phyloP scores from a whole-genome alignment of 495 filamentous ascomycete genomes.

The Evernia prunastri region DNA sequence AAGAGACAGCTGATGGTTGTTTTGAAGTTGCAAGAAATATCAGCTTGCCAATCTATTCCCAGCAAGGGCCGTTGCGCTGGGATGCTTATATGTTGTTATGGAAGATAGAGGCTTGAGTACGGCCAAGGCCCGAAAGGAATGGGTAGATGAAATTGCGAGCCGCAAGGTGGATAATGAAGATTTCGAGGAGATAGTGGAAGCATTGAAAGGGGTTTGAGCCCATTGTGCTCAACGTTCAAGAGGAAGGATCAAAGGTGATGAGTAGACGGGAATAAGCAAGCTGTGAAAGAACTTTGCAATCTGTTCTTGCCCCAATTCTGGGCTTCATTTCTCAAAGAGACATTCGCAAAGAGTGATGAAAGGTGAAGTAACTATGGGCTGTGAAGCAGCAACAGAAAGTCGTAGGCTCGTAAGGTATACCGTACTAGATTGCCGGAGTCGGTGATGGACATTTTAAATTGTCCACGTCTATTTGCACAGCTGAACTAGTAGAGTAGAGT shows the following conservation, averaged over 20 bases:
- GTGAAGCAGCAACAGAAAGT: too few species aligned
- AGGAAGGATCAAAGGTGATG: background rate
- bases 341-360: too few species aligned
- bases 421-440: too few species aligned
- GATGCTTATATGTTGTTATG: slow-evolving; percentile 32
- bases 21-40: slow-evolving; percentile 29
- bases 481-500: too few species aligned
- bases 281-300: too few species aligned
- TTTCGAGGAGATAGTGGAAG: slow-evolving; percentile 34
- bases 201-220: slow-evolving; percentile 1
- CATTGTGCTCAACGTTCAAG: background rate
- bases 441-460: too few species aligned
- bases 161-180: slow-evolving; percentile 37
- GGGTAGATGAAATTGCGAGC: slow-evolving; percentile 32
- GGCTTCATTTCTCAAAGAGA: too few species aligned
- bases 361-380: too few species aligned
- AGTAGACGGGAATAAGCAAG: too few species aligned
- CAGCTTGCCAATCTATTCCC: slow-evolving; percentile 36
- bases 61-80: slow-evolving; percentile 35
- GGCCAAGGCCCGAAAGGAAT: slow-evolving; percentile 20
- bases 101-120: slow-evolving; percentile 27
- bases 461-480: too few species aligned
- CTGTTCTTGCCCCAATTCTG: too few species aligned
- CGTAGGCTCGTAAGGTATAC: too few species aligned
- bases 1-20: slow-evolving; percentile 5